Conservation (phyloP, 768 basidiomycete genomes). For the Auriscalpium orientale region DNA sequence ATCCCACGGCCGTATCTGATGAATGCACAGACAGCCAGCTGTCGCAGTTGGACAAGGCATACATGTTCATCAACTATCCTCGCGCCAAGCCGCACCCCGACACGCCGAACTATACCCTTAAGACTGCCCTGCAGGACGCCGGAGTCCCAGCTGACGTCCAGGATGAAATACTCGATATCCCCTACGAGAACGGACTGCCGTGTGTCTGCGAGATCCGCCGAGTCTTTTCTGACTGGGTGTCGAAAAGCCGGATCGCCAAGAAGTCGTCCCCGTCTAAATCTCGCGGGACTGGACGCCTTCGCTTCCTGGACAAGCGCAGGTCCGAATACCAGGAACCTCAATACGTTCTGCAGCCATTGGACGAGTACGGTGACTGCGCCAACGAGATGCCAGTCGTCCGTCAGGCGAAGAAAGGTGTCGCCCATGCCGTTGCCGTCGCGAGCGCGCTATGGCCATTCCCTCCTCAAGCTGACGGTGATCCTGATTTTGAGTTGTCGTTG, state of each 20-base stretch:
- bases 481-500: neutral
- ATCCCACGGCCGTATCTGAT: neutral
- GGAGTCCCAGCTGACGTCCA: neutral
- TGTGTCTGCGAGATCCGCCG: neutral
- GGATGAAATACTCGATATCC: neutral
- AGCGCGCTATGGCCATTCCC: neutral
- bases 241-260: neutral
- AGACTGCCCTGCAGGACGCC: neutral
- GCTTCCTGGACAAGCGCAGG: neutral
- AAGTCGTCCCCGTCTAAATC: neutral
- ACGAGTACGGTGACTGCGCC: neutral
- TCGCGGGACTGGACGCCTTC: neutral
- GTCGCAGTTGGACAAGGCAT: conserved; percentile 1
- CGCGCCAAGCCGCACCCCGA: neutral
- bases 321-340: neutral
- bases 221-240: neutral
- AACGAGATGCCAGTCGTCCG: neutral
- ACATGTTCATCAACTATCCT: neutral
- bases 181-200: neutral
- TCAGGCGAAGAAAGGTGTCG: neutral
- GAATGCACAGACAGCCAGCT: neutral
- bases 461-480: neutral
- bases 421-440: neutral
- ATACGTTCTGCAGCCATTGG: neutral
- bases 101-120: neutral